phyloP scores from a whole-genome alignment of 2,329 filamentous ascomycete genomes.

The Chaetomiaceae sp. region DNA sequence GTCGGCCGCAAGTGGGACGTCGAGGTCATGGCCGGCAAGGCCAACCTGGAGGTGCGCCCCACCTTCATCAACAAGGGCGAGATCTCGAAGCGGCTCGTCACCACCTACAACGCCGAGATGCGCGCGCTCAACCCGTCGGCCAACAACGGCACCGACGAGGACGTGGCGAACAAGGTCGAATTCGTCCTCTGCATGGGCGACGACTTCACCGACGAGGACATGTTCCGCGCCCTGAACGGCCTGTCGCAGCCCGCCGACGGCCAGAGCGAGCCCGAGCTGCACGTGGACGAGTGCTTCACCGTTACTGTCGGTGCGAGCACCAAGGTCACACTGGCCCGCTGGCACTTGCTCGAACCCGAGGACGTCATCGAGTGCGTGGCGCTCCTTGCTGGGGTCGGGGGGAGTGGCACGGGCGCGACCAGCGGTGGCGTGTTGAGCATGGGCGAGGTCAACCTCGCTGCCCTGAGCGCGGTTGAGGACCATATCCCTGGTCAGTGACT shows the following conservation, averaged over 20 bases:
- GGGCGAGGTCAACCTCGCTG: slow-evolving; percentile 53
- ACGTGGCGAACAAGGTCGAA: slow-evolving; percentile 55
- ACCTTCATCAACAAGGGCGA: slow-evolving; percentile 98
- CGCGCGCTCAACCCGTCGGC: slow-evolving; percentile 9
- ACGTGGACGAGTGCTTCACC: slow-evolving; percentile 69
- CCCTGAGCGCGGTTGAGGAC: slow-evolving; percentile 50
- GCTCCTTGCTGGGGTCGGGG: slow-evolving; percentile 47
- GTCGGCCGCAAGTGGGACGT: slow-evolving; percentile 80
- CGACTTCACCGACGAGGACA: slow-evolving; percentile 96
- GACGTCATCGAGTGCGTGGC: slow-evolving; percentile 73
- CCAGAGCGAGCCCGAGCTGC: slow-evolving; percentile 41
- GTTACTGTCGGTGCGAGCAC: slow-evolving; percentile 88
- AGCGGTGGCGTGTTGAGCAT: slow-evolving; percentile 36
- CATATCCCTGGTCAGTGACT: slow-evolving; percentile 32
- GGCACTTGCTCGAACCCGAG: slow-evolving; percentile 81
- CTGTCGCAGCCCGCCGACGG: slow-evolving; percentile 37
- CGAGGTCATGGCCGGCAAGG: slow-evolving; percentile 95
- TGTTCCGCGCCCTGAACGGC: slow-evolving; percentile 76
- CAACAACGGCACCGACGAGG: slow-evolving; percentile 22
- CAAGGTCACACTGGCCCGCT: slow-evolving; percentile 85
- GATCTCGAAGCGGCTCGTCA: slow-evolving; percentile 79
- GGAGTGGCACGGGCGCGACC: slow-evolving; percentile 26
- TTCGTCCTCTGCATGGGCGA: slow-evolving; percentile 91
- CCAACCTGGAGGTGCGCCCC: slow-evolving; percentile 93
- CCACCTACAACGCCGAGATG: slow-evolving; percentile 57